A percentile compares a stretch with the other conserved stretches of the same genome.
Conservation (phyloP, 306 rosid species). For the Medicago ruthenica region DNA sequence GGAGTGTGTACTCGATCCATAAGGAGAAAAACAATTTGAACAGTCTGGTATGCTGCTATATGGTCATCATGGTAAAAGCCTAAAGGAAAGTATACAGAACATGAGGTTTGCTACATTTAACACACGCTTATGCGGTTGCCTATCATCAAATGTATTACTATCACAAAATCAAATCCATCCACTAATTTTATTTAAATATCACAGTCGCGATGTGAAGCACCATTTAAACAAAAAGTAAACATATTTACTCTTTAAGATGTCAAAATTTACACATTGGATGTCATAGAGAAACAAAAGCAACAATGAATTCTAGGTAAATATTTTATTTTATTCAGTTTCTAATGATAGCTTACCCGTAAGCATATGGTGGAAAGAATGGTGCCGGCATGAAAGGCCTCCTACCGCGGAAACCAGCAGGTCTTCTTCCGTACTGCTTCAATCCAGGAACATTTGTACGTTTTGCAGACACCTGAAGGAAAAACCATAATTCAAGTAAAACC, state of each 20-base stretch:
- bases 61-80: constrained; percentile 3
- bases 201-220: neutral
- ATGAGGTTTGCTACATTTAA: constrained; percentile 30
- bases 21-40: neutral
- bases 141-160: constrained; percentile 10
- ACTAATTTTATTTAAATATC: neutral
- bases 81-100: neutral
- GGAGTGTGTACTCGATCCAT: neutral
- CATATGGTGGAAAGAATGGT: constrained; percentile 79
- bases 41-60: neutral
- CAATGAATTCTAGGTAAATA: neutral
- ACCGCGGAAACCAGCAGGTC: constrained; percentile 69
- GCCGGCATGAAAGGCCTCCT: constrained; percentile 88
- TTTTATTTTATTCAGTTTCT: constrained; percentile 6
- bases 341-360: constrained; percentile 75
- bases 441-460: constrained; percentile 96
- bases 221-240: constrained; percentile 9
- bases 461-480: constrained; percentile 81
- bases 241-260: constrained; percentile 8
- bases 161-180: neutral
- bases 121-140: neutral
- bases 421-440: constrained; percentile 92
- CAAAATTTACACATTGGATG: constrained; percentile 12
- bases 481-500: constrained; percentile 39
- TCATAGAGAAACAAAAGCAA: constrained; percentile 24